Base-by-base conservation (phyloP, 495 filamentous ascomycete genomes). In the Penicillium malachiteum region DNA sequence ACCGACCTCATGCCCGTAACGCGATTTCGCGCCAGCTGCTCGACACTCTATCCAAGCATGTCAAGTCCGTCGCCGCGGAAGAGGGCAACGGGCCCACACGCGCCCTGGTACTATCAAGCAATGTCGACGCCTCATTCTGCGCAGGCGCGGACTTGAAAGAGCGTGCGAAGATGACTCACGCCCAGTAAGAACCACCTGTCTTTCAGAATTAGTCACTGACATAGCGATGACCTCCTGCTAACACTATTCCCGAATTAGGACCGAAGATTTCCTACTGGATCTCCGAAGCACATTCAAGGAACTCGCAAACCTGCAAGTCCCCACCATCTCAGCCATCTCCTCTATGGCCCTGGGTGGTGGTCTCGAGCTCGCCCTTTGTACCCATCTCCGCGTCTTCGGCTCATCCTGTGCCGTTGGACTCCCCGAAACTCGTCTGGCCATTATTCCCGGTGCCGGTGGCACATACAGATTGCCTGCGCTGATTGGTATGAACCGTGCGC, bases 141-240 rank as follows among this genome's bases (percentile, higher is more conserved):
- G 91, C 95, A 0, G 94, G 94, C 32, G 94, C 94, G 1, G 93
- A 98, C 60, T 70, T 98, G 54, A 97, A 96, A 66, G 94, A 97
- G 76, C 78, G 93, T 17, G 81, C 80, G 33, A 78, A 74, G 0
- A 91, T 97, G 70, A 87, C 81, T 3, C 76, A 71, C 50, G 83
- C 88, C 50, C 86, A 96, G 85, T 84, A 62, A 38, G 71, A 67
- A 18, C 42, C 30, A 9, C 21, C 17, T 37, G 8, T 37, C 5
- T 9, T 9, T 13, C 12, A 9, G 34, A 37, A 37, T 13, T 37
- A 1, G 34, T 26, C 21, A 37, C n/a, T n/a, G n/a, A n/a, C 12
- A 13, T 37, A 37, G 12, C 34, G 34, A 37, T 9, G 9, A 16
- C 11, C 8, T n/a, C 13, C 7, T 18, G 12, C 58, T 61, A 54